These are phyloP conservation scores for Akebia trifoliata DNA, from an alignment of 164 flowering plant species.

Conservation along the genomic window DNA sequence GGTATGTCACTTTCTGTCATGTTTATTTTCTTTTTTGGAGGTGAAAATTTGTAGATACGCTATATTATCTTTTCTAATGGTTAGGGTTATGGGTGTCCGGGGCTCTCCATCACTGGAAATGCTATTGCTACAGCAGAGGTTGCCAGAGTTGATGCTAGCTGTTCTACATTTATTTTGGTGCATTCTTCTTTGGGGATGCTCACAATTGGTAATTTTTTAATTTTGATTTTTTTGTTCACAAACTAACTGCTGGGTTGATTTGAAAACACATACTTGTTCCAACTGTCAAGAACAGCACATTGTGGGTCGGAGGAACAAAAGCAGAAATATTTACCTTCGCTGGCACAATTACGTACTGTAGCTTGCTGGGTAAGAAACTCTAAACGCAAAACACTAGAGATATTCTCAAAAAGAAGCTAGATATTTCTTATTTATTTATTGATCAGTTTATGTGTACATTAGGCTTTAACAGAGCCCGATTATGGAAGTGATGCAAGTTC, in stretches of 20 bases:
- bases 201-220: conserved; percentile 73
- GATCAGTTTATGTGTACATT: neutral
- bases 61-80: conserved; percentile 8
- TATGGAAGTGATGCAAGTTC: conserved; percentile 97
- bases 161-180: conserved; percentile 84
- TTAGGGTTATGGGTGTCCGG: conserved; percentile 97
- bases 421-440: neutral
- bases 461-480: conserved; percentile 94
- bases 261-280: conserved; percentile 5
- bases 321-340: conserved; percentile 79
- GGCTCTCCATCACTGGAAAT: conserved; percentile 71
- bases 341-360: conserved; percentile 57
- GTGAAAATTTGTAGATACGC: neutral
- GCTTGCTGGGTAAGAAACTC: conserved; percentile 95
- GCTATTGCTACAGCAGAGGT: conserved; percentile 76
- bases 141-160: conserved; percentile 97
- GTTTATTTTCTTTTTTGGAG: no score
- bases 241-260: neutral
- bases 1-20: conserved; percentile 46
- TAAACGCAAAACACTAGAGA: no score
- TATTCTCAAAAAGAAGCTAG: no score
- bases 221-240: neutral
- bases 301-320: conserved; percentile 93
- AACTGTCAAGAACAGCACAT: conserved; percentile 45
- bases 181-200: conserved; percentile 97